Percentiles rank a stretch among this genome's conserved stretches.
Conservation (phyloP, 495 filamentous ascomycete genomes). For the Delitschia confertaspora region DNA sequence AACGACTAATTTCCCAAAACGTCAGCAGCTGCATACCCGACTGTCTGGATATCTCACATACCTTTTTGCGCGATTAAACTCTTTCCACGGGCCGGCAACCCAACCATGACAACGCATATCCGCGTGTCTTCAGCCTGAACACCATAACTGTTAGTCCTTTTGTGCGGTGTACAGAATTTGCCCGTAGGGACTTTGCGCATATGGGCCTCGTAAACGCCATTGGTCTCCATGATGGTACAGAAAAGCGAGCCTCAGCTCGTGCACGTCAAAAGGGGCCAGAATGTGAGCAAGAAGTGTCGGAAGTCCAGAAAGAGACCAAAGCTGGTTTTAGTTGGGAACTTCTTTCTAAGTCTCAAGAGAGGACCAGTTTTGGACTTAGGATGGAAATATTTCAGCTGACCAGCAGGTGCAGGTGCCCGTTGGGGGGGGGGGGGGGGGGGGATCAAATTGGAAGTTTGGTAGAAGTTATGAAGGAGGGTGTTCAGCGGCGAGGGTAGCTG, state of each 20-base stretch:
- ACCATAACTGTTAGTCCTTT: slow-evolving; percentile 44
- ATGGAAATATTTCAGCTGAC: no score
- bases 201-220: slow-evolving; percentile 28
- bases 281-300: neutral
- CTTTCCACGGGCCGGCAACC: slow-evolving; percentile 89
- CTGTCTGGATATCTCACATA: slow-evolving; percentile 39
- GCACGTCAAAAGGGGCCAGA: slow-evolving; percentile 1
- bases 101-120: slow-evolving; percentile 99
- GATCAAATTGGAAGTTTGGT: no score
- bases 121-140: slow-evolving; percentile 82
- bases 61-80: slow-evolving; percentile 95
- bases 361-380: no score
- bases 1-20: slow-evolving; percentile 52
- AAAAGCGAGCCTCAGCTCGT: slow-evolving; percentile 17
- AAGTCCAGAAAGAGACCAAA: slow-evolving; percentile 6
- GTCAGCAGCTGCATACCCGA: slow-evolving; percentile 5
- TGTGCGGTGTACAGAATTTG: slow-evolving; percentile 28
- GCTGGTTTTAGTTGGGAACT: no score
- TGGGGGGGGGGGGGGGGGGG: no score
- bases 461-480: no score
- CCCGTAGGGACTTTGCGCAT: slow-evolving; percentile 31
- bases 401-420: no score
- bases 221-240: slow-evolving; percentile 13
- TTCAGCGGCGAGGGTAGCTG: no score
- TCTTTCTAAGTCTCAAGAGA: neutral